phyloP scores from a whole-genome alignment of 305 asterid genomes.

The Fraxinus velutina region DNA sequence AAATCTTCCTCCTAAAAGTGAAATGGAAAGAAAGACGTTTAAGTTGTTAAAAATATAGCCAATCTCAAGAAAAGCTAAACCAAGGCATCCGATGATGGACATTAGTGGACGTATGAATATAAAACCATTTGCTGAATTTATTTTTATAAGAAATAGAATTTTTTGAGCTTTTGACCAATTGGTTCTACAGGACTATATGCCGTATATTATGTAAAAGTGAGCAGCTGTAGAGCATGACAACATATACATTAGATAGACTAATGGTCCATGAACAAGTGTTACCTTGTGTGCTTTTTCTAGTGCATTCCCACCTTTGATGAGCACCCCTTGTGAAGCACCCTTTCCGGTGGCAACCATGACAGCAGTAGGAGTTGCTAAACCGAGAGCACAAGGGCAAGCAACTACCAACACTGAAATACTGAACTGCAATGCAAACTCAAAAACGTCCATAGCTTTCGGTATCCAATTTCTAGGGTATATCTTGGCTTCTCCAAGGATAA shows the following conservation, averaged over 20 bases:
- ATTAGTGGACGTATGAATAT: slow-evolving; percentile 6
- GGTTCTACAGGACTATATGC: background rate
- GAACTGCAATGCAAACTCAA: slow-evolving; percentile 91
- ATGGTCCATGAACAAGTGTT: slow-evolving; percentile 17
- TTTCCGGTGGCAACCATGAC: slow-evolving; percentile 98
- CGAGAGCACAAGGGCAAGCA: slow-evolving; percentile 98
- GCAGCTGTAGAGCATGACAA: background rate
- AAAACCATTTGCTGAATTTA: slow-evolving; percentile 14
- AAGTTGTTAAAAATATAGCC: background rate
- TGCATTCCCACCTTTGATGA: slow-evolving; percentile 92
- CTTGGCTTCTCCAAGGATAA: slow-evolving; percentile 61
- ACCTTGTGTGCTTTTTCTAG: slow-evolving; percentile 95
- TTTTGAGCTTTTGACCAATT: slow-evolving; percentile 23
- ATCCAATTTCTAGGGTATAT: slow-evolving; percentile 76
- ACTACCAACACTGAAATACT: slow-evolving; percentile 88
- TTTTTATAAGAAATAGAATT: background rate
- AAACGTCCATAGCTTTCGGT: slow-evolving; percentile 74
- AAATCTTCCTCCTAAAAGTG: background rate
- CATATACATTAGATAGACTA: slow-evolving; percentile 7
- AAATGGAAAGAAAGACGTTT: background rate
- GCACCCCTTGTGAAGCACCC: slow-evolving; percentile 94
- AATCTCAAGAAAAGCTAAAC: background rate
- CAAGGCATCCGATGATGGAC: background rate
- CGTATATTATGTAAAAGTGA: background rate
- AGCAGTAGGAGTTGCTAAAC: slow-evolving; percentile 97